Percentiles rank a stretch among this genome's conserved stretches.
phyloP scores from a whole-genome alignment of 192 early-diverging fungal genomes.

The Podila epicladia region DNA sequence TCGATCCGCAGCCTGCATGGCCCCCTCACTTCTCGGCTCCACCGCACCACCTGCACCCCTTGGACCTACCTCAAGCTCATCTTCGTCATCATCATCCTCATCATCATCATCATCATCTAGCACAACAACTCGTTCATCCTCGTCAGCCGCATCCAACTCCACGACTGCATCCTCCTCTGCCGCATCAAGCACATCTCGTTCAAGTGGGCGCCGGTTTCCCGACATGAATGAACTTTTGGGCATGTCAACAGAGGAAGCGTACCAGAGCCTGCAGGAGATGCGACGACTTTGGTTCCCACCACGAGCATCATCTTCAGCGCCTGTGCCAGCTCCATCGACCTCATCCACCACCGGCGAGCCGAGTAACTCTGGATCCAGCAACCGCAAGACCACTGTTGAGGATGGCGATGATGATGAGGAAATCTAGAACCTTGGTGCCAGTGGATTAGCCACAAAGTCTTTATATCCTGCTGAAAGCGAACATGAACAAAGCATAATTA shows the following conservation, averaged over 20 bases:
- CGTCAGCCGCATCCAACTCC: background rate
- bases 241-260: background rate
- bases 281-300: background rate
- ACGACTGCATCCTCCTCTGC: background rate
- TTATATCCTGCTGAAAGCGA: too few relatives aligned
- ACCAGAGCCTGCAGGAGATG: conserved; percentile 1
- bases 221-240: background rate
- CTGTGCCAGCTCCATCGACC: background rate
- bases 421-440: background rate
- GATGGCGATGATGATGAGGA: background rate
- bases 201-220: background rate
- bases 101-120: background rate
- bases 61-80: conserved; percentile 12
- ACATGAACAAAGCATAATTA: too few relatives aligned
- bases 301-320: background rate
- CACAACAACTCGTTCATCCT: background rate
- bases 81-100: background rate
- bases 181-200: background rate
- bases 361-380: background rate
- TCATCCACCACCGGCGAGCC: background rate
- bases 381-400: conserved; percentile 1
- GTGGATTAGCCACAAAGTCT: too few relatives aligned
- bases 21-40: conserved; percentile 39
- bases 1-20: conserved; percentile 22
- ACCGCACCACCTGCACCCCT: conserved; percentile 44